phyloP scores from a whole-genome alignment of 2,329 filamentous ascomycete species.

The Penicillium sp. region DNA sequence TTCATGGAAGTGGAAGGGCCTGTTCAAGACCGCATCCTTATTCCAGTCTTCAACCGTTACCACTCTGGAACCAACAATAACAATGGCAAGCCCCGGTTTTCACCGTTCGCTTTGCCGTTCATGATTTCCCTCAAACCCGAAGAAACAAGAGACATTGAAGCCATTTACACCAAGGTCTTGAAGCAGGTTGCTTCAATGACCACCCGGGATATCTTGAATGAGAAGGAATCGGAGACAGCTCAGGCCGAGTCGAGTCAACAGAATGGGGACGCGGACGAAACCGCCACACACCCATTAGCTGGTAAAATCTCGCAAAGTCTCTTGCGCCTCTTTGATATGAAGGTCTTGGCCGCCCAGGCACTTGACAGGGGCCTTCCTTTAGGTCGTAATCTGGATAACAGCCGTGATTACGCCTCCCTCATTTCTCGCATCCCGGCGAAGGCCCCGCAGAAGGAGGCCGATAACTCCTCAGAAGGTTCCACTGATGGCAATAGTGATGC shows the following conservation, averaged over 20 bases:
- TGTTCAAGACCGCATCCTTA: conserved; percentile 50
- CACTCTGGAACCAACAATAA: conserved; percentile 25
- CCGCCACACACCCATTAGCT: conserved; percentile 55
- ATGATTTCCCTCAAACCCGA: conserved; percentile 77
- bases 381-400: conserved; percentile 68
- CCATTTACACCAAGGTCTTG: conserved; percentile 79
- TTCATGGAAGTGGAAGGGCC: conserved; percentile 76
- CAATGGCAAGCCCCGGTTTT: conserved; percentile 18
- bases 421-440: conserved; percentile 43
- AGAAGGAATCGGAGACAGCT: conserved; percentile 52
- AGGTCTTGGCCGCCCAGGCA: conserved; percentile 59
- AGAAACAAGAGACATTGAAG: conserved; percentile 70
- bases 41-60: conserved; percentile 54
- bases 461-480: conserved; percentile 10
- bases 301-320: conserved; percentile 65
- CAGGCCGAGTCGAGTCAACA: conserved; percentile 57
- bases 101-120: conserved; percentile 48
- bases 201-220: conserved; percentile 66
- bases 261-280: conserved; percentile 63
- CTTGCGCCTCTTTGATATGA: conserved; percentile 77
- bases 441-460: neutral
- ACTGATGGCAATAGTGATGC: conserved; percentile 31
- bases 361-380: conserved; percentile 66
- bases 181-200: conserved; percentile 77
- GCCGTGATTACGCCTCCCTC: conserved; percentile 61